Base-by-base conservation (phyloP, 148 eudicot genomes). In the Limonium bicolor region DNA sequence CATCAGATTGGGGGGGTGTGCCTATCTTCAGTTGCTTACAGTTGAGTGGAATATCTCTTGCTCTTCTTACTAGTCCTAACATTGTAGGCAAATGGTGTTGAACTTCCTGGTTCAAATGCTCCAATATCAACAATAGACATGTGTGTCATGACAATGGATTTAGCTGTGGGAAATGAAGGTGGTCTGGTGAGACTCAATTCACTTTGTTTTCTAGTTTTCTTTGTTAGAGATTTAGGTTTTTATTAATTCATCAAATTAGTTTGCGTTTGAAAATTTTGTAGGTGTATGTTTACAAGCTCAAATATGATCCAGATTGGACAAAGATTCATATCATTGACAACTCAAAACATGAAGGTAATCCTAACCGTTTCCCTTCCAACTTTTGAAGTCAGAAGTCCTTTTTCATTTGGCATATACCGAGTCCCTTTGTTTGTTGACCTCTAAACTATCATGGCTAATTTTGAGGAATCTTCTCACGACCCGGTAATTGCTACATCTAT, bases 111-210 rank as follows among this genome's bases (percentile, higher is more conserved):
- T 58, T 60, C 76, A 60, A 59, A 53, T 61, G 66, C 66, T 44
- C 56, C 83, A 36, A 68, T 82, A 24, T 67, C 76, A 30, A 51
- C 46, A 43, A 16, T 82, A 36, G 80, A 69, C 32, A 61, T 82
- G 51, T 82, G 80, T 59, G 53, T 62, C 50, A 53, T 46, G 24
- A 60, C 60, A 4, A 51, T 70, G 59, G 52, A 56, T 62, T 75
- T 82, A 65, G 94, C 87, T 47, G 78, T 78, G 50, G 94, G 87
- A 28, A 67, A 71, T 44, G 61, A 65, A 63, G 54, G 62, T 67
- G 94, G 94, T 35, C 58, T 51, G 77, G 94, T 82, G 34, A 65
- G 80, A 62, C 41, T 49, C 28, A 41, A 42, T 20, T 54, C 42
- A 11, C 16, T 15, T 32, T 15, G 14, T 32, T 32, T 32, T 12